Evolutionary conservation across 2,329 filamentous ascomycete genomes (phyloP).

Genomic region (Didymella exigua): DNA sequence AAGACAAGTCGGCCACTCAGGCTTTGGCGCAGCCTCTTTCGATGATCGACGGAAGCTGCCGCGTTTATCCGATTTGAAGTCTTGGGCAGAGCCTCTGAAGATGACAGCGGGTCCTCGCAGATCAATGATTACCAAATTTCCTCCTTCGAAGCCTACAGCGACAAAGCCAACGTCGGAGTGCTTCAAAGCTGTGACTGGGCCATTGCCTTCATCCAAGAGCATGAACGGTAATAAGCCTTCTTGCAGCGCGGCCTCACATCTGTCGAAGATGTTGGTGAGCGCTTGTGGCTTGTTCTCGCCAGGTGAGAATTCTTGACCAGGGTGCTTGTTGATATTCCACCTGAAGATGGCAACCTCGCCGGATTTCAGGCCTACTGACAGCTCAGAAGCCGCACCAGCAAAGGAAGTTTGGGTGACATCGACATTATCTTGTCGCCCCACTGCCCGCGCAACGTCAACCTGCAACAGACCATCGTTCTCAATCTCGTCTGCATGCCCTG

Average conservation of each 20-base stretch:
- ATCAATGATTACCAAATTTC: conserved; percentile 81
- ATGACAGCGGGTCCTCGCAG: conserved; percentile 86
- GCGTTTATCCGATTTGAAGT: conserved; percentile 81
- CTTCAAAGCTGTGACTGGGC: conserved; percentile 76
- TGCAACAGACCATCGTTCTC: conserved; percentile 84
- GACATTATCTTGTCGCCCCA: conserved; percentile 78
- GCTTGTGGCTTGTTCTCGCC: conserved; percentile 55
- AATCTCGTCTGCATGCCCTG: conserved; percentile 88
- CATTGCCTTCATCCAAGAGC: conserved; percentile 82
- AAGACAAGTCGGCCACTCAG: conserved; percentile 79
- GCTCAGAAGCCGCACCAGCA: conserved; percentile 78
- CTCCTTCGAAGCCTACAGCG: conserved; percentile 82
- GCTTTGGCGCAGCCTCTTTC: conserved; percentile 52
- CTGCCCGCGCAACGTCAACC: conserved; percentile 81
- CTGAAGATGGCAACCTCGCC: conserved; percentile 89
- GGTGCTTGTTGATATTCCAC: conserved; percentile 81
- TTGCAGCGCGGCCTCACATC: conserved; percentile 74
- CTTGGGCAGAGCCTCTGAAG: conserved; percentile 72
- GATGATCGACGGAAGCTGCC: conserved; percentile 69
- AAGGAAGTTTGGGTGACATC: conserved; percentile 81
- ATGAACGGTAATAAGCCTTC: conserved; percentile 82
- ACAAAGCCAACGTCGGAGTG: conserved; percentile 94
- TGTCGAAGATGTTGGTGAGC: conserved; percentile 73
- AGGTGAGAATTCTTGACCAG: conserved; percentile 67
- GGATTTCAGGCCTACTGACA: conserved; percentile 77